A percentile compares a stretch with the other conserved stretches of the same genome.
These are phyloP conservation scores for Torrubiellomyces zombiae DNA, from an alignment of 2,329 filamentous ascomycete genomes.

Conservation along the genomic window DNA sequence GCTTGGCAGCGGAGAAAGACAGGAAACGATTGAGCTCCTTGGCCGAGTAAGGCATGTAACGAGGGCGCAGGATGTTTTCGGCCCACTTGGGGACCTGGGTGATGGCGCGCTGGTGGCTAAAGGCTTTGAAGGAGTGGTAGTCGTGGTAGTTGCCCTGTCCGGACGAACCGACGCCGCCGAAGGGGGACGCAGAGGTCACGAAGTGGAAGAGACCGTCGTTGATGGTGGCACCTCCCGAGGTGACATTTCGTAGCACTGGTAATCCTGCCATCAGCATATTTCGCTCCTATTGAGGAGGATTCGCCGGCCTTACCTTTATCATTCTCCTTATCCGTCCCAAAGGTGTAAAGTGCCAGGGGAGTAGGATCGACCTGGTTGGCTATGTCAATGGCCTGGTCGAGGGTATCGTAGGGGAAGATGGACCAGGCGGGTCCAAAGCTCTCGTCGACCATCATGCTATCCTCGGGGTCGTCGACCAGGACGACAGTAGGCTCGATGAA, in stretches of 20 bases:
- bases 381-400: slow-evolving; percentile 74
- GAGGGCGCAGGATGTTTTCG: slow-evolving; percentile 40
- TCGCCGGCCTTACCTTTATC: slow-evolving; percentile 40
- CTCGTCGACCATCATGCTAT: slow-evolving; percentile 73
- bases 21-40: slow-evolving; percentile 27
- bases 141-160: slow-evolving; percentile 33
- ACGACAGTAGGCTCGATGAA: slow-evolving; percentile 92
- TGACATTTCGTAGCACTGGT: slow-evolving; percentile 19
- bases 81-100: slow-evolving; percentile 20
- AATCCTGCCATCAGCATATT: background rate
- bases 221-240: slow-evolving; percentile 32
- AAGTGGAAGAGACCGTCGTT: slow-evolving; percentile 31
- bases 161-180: slow-evolving; percentile 32
- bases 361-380: slow-evolving; percentile 71
- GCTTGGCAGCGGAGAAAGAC: slow-evolving; percentile 25
- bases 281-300: background rate
- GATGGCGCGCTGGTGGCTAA: slow-evolving; percentile 22
- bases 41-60: slow-evolving; percentile 47
- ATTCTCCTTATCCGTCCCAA: slow-evolving; percentile 66
- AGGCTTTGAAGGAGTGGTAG: slow-evolving; percentile 26
- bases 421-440: slow-evolving; percentile 88
- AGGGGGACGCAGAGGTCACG: slow-evolving; percentile 22
- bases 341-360: slow-evolving; percentile 69
- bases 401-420: slow-evolving; percentile 56
- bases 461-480: slow-evolving; percentile 49